Base-by-base conservation (phyloP, 805 yeast species). In the Wickerhamiella occidentalis region DNA sequence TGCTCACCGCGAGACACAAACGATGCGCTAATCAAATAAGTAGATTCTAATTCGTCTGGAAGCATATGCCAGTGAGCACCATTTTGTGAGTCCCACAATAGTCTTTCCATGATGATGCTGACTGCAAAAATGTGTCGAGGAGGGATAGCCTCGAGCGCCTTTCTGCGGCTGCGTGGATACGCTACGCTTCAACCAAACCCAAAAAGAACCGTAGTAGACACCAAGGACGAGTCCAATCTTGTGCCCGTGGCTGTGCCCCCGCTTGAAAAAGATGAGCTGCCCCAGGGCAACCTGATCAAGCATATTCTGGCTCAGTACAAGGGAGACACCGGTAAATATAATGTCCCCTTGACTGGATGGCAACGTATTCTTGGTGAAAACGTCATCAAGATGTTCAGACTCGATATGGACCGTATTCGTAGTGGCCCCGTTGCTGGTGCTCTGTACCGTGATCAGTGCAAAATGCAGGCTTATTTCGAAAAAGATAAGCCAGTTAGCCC, bases 381-480 rank as follows among this genome's bases (percentile, higher is more conserved):
- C 41, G 54, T 65, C 28, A 64, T 67, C 51, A 49, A 52, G 17
- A 36, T 73, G 9, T 80, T 90, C 62, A 72, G 77, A 54, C 69
- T 90, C 51, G 96, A 90, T 65, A 86, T 90, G 94, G 97, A 90
- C 69, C 77, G 77, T 55, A 76, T 88, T 35, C 76, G 97, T 61
- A 83, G 96, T 0, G 97, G 96, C 23, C 87, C 96, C 1, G 80
- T 90, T 55, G 95, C 95, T 4, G 97, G 96, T 7, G 82, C 88
- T 2, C 73, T 75, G 50, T 92, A 88, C 66, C 83, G 85, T 61
- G 86, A 83, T 45, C 79, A 83, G 65, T 87, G 96, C 68, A 86
- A 86, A 64, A 76, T 71, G 40, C 96, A 87, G 67, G 95, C 85
- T 3, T 58, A 54, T 40, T 62, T 63, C 47, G 61, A 60, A 52